phyloP scores from a whole-genome alignment of 345 rosid genomes.

The Hibiscus tridactylites region DNA sequence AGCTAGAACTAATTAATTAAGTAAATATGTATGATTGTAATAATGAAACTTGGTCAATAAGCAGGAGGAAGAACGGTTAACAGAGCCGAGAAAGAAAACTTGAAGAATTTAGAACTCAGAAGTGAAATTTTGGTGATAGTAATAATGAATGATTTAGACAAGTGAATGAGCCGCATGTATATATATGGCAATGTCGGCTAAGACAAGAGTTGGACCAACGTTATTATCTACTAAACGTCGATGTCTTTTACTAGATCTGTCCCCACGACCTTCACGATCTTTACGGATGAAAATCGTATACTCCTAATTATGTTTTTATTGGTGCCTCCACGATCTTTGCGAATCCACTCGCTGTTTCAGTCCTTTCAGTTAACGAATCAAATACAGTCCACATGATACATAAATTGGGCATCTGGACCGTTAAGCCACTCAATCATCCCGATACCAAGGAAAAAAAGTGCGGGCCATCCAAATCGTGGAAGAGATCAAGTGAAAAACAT shows the following conservation, averaged over 20 bases:
- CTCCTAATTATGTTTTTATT: too few species aligned
- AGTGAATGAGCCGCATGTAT: background rate
- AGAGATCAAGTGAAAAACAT: background rate
- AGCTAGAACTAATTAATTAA: too few species aligned
- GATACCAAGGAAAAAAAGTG: background rate
- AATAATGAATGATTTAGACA: background rate
- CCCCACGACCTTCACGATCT: background rate
- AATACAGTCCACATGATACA: too few species aligned
- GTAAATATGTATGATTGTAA: too few species aligned
- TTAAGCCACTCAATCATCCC: background rate
- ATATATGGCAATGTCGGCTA: background rate
- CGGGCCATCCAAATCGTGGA: slow-evolving; percentile 4
- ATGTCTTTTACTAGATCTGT: background rate
- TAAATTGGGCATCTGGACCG: slow-evolving; percentile 10
- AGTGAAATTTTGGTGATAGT: too few species aligned
- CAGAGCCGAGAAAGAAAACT: too few species aligned
- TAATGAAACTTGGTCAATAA: too few species aligned
- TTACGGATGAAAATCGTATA: too few species aligned
- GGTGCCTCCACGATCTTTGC: background rate
- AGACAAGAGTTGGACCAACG: background rate
- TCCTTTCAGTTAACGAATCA: too few species aligned
- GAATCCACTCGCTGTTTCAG: too few species aligned
- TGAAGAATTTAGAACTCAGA: too few species aligned
- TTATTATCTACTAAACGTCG: background rate
- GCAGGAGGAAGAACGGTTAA: too few species aligned